phyloP scores from a whole-genome alignment of 495 filamentous ascomycete species.

The Bombardia bombarda region DNA sequence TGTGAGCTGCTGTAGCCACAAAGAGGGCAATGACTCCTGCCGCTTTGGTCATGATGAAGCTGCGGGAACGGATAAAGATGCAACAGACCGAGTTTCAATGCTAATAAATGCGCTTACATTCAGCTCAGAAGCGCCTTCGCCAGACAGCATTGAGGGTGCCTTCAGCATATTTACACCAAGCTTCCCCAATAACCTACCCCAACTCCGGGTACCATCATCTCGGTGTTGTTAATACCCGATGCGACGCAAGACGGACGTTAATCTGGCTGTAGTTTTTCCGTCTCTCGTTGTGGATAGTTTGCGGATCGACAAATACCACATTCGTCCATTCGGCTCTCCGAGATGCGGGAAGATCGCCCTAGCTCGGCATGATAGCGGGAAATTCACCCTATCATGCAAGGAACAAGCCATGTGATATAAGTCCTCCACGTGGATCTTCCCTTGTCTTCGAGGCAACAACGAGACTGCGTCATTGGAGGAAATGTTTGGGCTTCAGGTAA shows the following conservation, averaged over 20 bases:
- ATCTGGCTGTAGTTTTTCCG: conserved; percentile 8
- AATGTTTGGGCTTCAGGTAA: too few relatives aligned
- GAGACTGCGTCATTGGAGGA: neutral
- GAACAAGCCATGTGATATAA: neutral
- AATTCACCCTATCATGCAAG: neutral
- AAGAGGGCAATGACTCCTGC: neutral
- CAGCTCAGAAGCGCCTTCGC: neutral
- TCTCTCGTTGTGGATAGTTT: neutral
- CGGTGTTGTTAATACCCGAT: conserved; percentile 13
- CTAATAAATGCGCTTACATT: too few relatives aligned
- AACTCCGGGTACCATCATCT: neutral
- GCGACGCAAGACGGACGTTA: conserved; percentile 3
- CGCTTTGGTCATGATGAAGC: conserved; percentile 1
- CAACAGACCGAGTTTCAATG: neutral
- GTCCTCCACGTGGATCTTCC: neutral
- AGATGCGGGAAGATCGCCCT: neutral
- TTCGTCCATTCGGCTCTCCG: neutral
- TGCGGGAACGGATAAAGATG: too few relatives aligned
- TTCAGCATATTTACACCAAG: neutral
- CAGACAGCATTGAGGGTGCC: too few relatives aligned
- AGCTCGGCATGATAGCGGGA: conserved; percentile 6
- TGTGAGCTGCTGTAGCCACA: conserved; percentile 8
- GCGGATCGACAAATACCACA: neutral
- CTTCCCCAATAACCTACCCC: neutral
- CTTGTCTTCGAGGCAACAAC: neutral